Base-by-base conservation (phyloP, 129 eudicot genomes). In the Arctium lappa region DNA sequence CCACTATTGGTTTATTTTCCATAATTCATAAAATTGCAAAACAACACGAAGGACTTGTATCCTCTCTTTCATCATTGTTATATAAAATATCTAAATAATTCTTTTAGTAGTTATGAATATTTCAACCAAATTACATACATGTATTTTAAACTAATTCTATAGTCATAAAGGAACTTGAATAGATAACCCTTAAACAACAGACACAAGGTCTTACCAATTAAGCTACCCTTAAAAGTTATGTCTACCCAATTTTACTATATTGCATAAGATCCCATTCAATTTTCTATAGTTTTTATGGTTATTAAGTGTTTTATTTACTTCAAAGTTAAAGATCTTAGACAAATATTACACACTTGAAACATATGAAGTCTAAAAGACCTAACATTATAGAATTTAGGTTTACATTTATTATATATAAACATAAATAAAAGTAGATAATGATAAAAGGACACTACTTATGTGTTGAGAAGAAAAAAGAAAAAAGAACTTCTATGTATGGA, bases 401-500 rank as follows among this genome's bases (percentile, higher is more conserved):
- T 16, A 56, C 68, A 16, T n/a, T 15, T 16, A 22, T 22, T 22
- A 22, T 22, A 22, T 22, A 60, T n/a, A 60, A 60, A 60, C 68
- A 60, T 56, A n/a, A 56, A 60, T 56, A n/a, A 56, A 16, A 15
- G 27, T 60, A 60, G 68, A 60, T 60, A 5, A n/a, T 60, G 68
- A 60, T 60, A n/a, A 60, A 56, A 56, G 2, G 8, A 1, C 50
- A 44, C 50, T 44, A 44, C 50, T 2, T 11, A 44, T 44, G 50
- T 1, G 10, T 44, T 44, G 2, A 44, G 50, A 44, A 42, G 31
- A 80, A 31, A 38, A 72, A 8, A 50, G 65, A 42, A 30, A 15
- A 34, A 80, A 72, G 56, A 62, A 72, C 6, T 56, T 56, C 27
- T 16, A 56, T 56, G 66, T 40, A 80, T 69, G 76, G 69, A 75